Conservation (phyloP, 345 rosid genomes). For the Pistacia vera region DNA sequence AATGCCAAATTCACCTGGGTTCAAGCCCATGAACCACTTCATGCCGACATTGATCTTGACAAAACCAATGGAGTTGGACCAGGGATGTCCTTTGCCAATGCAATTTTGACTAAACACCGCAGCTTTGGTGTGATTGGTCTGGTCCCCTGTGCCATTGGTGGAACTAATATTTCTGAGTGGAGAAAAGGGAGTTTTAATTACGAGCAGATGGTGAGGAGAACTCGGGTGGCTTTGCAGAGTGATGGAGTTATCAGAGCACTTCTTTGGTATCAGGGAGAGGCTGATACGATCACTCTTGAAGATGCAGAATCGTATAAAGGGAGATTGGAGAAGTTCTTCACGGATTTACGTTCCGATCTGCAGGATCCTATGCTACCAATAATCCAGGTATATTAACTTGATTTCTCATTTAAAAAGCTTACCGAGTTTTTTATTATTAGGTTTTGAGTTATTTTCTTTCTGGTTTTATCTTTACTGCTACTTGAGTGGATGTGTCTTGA, state of each 20-base stretch:
- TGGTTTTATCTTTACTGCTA: neutral
- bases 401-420: neutral
- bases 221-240: conserved; percentile 35
- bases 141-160: conserved; percentile 89
- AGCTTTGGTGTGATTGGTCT: conserved; percentile 50
- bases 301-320: conserved; percentile 57
- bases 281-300: conserved; percentile 45
- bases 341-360: conserved; percentile 65
- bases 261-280: conserved; percentile 95
- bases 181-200: conserved; percentile 60
- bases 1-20: conserved; percentile 60
- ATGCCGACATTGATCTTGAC: conserved; percentile 64
- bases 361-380: conserved; percentile 68
- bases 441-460: neutral
- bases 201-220: conserved; percentile 52
- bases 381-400: conserved; percentile 44
- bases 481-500: neutral
- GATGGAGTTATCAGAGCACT: conserved; percentile 57
- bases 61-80: conserved; percentile 82
- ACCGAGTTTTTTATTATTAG: neutral
- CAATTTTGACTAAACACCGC: conserved; percentile 31
- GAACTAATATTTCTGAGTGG: conserved; percentile 75
- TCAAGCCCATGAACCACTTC: conserved; percentile 72
- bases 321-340: conserved; percentile 53
- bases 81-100: conserved; percentile 73